These are phyloP conservation scores for Naganishia albida DNA, from an alignment of 1,284 basidiomycete genomes.

Conservation along the genomic window DNA sequence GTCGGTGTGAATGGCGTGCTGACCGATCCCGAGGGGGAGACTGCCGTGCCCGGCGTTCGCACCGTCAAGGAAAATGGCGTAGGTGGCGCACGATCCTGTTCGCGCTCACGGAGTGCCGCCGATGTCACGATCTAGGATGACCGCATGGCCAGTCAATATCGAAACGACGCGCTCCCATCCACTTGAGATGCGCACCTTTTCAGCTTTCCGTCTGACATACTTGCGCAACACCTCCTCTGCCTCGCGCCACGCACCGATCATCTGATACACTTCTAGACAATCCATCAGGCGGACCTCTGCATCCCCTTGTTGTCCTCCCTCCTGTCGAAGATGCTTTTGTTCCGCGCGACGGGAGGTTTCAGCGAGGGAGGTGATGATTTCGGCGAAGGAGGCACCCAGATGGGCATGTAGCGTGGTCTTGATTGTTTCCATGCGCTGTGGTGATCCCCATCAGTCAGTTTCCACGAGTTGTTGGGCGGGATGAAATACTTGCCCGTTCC, in stretches of 20 bases:
- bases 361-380: slow-evolving; percentile 53
- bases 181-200: slow-evolving; percentile 60
- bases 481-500: slow-evolving; percentile 71
- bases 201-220: slow-evolving; percentile 71
- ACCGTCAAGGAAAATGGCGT: slow-evolving; percentile 4
- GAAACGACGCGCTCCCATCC: background rate
- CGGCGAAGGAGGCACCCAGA: slow-evolving; percentile 73
- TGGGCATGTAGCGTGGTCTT: slow-evolving; percentile 78
- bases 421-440: slow-evolving; percentile 75
- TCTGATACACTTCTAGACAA: slow-evolving; percentile 79
- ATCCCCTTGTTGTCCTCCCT: background rate
- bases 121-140: slow-evolving; percentile 12
- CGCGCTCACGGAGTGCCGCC: slow-evolving; percentile 2
- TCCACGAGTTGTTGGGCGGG: background rate
- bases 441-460: slow-evolving; percentile 19
- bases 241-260: slow-evolving; percentile 74
- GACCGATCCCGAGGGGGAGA: slow-evolving; percentile 9
- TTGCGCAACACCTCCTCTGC: slow-evolving; percentile 79
- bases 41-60: background rate
- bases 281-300: slow-evolving; percentile 65
- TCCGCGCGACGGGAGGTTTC: slow-evolving; percentile 48
- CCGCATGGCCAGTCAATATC: background rate
- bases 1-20: slow-evolving; percentile 21
- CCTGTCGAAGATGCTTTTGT: background rate
- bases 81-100: background rate